Percentiles rank a stretch among this genome's conserved stretches.
phyloP scores from a whole-genome alignment of 1,284 basidiomycete genomes.

The Erythrobasidium hasegawianum region DNA sequence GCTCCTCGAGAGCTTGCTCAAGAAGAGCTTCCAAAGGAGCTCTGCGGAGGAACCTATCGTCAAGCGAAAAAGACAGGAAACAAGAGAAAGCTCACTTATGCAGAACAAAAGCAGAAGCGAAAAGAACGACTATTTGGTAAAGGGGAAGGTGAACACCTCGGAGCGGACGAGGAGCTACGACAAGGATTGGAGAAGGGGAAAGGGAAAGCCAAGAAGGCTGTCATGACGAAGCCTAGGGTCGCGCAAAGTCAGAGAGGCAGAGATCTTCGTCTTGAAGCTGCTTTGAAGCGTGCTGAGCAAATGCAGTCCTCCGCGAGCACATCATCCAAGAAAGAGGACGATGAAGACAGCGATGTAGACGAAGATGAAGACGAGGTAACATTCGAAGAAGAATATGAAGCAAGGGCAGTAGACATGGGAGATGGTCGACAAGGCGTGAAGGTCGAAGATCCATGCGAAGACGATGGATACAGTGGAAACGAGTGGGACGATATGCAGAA shows the following conservation, averaged over 20 bases:
- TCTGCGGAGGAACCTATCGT: constrained; percentile 29
- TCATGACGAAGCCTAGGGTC: constrained; percentile 21
- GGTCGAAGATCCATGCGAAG: constrained; percentile 11
- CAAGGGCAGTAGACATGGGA: constrained; percentile 26
- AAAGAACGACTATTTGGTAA: constrained; percentile 29
- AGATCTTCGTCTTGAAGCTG: constrained; percentile 24
- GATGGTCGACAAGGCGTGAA: constrained; percentile 19
- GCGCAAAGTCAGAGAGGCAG: constrained; percentile 29
- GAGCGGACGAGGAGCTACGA: constrained; percentile 9
- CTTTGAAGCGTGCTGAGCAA: constrained; percentile 9
- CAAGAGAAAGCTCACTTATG: constrained; percentile 30
- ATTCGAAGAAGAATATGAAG: constrained; percentile 20
- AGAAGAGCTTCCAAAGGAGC: constrained; percentile 22
- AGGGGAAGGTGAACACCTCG: constrained; percentile 20
- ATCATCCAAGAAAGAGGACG: background rate
- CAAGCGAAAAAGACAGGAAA: constrained; percentile 8
- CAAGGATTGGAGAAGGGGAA: constrained; percentile 16
- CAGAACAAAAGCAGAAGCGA: constrained; percentile 23
- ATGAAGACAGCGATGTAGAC: constrained; percentile 3
- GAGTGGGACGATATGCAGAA: constrained; percentile 32
- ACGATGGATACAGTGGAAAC: constrained; percentile 1
- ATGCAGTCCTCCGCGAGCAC: constrained; percentile 1
- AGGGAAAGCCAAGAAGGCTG: constrained; percentile 25
- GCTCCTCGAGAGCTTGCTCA: constrained; percentile 17
- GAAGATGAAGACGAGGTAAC: background rate